These are phyloP conservation scores for Naganishia kalamii DNA, from an alignment of 768 basidiomycete species.

Conservation along the genomic window DNA sequence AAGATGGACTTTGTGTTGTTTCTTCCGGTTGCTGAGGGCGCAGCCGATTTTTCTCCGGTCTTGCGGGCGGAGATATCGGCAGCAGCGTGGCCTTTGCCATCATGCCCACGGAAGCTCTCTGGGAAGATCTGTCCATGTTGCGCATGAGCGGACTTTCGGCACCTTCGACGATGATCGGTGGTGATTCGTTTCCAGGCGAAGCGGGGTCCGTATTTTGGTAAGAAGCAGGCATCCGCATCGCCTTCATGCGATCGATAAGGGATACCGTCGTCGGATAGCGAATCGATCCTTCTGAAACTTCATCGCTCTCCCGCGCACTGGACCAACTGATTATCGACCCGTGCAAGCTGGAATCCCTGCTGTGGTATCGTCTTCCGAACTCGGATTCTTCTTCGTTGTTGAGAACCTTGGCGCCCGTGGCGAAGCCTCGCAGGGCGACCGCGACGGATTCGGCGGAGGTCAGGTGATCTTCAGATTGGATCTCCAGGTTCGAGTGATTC, in stretches of 20 bases:
- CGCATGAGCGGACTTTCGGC: background rate
- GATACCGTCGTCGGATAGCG: constrained; percentile 7
- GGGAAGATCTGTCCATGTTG: background rate
- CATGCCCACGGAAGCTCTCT: background rate
- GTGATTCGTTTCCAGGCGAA: background rate
- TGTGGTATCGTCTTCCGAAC: background rate
- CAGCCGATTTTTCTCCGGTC: background rate
- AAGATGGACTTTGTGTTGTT: too few relatives aligned
- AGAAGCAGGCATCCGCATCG: background rate
- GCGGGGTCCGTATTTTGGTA: background rate
- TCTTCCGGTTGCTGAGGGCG: background rate
- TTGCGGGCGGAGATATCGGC: background rate
- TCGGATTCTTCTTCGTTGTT: background rate
- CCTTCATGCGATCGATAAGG: constrained; percentile 5
- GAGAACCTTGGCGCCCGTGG: background rate
- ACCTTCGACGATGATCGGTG: background rate
- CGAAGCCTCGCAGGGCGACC: background rate
- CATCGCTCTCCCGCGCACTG: constrained; percentile 1
- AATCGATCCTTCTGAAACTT: constrained; percentile 1
- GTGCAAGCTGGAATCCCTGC: background rate
- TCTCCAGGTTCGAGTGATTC: background rate
- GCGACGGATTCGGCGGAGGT: background rate
- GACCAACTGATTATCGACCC: background rate
- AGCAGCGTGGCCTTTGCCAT: background rate
- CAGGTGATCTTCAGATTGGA: background rate